Base-by-base conservation (phyloP, 208 protist genomes). In the Wallacemonas sp. region DNA sequence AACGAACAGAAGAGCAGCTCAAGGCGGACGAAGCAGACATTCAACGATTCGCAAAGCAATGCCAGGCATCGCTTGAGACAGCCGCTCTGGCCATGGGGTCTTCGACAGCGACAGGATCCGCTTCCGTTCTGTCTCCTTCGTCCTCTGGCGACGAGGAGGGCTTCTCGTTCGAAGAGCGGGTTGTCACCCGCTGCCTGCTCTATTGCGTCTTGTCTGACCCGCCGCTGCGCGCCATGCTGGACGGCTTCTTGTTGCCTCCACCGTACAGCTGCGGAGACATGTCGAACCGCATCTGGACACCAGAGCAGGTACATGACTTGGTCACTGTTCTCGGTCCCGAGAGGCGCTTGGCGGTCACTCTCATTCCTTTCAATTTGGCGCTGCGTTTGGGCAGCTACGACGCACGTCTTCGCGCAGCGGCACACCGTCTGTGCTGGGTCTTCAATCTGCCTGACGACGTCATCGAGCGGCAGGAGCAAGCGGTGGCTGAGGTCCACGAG, bases 331-430 rank as follows among this genome's bases (percentile, higher is more conserved):
- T 95, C 14, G 68, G 68, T 28, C 73, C 74, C 4, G 53, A 70
- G 1, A 75, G 90, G 1, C 84, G 91, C 59, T 63, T 65, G 17
- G 45, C 86, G 15, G 64, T 93, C 26, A 72, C 80, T 31, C 70
- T 86, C 21, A 63, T 93, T 31, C 86, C 90, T 15, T 82, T 95
- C 47, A 82, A 85, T 66, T 38, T 95, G 0, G 81, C 82, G 3
- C 49, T 91, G 38, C 60, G 73, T 1, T 58, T 83, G 11, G 85
- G 79, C 21, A 22, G 66, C 0, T 95, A 95, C 61, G 84, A 93
- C 44, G 86, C 89, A 1, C 77, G 82, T 5, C 74, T 93, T 27
- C 86, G 86, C 8, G 84, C 82, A 3, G 86, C 82, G 21, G 60
- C 70, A 1, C 66, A 82, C 17, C 82, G 90, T 1, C 75, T 95